Base-by-base conservation (phyloP, 805 yeast species). In the Grigorovia transvaalensis region DNA sequence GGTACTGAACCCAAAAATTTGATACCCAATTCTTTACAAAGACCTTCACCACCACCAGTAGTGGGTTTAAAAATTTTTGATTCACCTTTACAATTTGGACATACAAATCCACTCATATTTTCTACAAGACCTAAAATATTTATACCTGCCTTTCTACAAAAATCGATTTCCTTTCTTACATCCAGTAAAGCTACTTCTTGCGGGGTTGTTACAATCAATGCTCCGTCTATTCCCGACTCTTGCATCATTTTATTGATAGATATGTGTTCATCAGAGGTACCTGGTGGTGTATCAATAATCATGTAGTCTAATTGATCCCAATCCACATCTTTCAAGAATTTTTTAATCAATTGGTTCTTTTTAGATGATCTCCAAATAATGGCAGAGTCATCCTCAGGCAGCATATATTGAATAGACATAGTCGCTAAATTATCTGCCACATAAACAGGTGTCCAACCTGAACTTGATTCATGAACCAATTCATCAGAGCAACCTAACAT, bases 301-400 rank as follows among this genome's bases (percentile, higher is more conserved):
- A 93, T 73, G 62, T 86, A 93, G 66, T 93, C 97, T 51, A 86
- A 69, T 23, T 77, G 76, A 56, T 71, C 72, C 99, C 99, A 93
- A 60, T 88, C 89, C 1, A 93, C 97, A 60, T 91, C 97, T 63
- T 86, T 88, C 50, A 93, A 73, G 61, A 93, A 93, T 70, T 89
- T 96, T 63, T 93, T 93, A 50, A 93, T 93, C 47, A 93, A 74
- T 0, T 95, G 89, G 59, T 87, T 89, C 70, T 93, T 93, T 72
- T 93, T 93, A n/a, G 88, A 83, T 5, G 98, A 98, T 62, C 98
- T 76, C 99, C 99, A 93, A 44, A 93, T 91, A 49, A 93, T 81
- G 0, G 99, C 97, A 38, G 95, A 81, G 66, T 91, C 97, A 33
- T 81, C 82, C 62, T 87, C 88, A 0, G 98, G 99, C 44, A 91